Base-by-base conservation (phyloP, 1,284 basidiomycete species). In the Albatrellus sp. region DNA sequence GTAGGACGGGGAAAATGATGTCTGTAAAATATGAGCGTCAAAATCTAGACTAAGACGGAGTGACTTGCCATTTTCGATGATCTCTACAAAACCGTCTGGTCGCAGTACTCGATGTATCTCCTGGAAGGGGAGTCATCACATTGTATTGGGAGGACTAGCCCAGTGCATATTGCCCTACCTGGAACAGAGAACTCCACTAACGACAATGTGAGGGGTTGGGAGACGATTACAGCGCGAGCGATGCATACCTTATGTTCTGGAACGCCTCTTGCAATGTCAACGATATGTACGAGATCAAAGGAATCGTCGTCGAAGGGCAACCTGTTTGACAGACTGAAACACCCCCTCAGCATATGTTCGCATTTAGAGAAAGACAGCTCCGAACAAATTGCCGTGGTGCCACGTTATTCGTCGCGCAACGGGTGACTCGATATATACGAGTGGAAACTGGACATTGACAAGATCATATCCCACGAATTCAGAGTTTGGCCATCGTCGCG, bases 291-390 rank as follows among this genome's bases (percentile, higher is more conserved):
- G 58, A 80, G 74, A 56, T 86, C 83, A 49, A 86, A 86, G 52
- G 80, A 73, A 48, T 85, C 80, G 46, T 86, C 83, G 13, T 83
- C 80, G 53, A 85, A 86, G 1, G 83, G 83, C 11, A 86, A 65
- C 52, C 70, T 78, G 8, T 73, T 81, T 34, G 81, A 80, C 51
- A 86, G 58, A 58, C 83, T 86, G 50, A 19, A 19, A 32, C 30
- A 47, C 37, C 35, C n/a, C 17, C 41, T 37, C 47, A 46, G 32
- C 19, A 44, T 42, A n/a, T 37, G 19, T 40, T 19, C 20, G 30
- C 31, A 42, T 24, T n/a, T 10, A 32, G 40, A 34, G 34, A 34
- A 19, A 39, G 47, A 48, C 47, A 12, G 17, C 6, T 5, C 63
- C 76, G 52, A 56, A 84, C 82, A 86, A 81, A 53, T 86, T 86